Percentiles rank a stretch among this genome's conserved stretches.
These are phyloP conservation scores for Yarrowia alimentaria DNA, from an alignment of 805 yeast genomes.

Conservation along the genomic window DNA sequence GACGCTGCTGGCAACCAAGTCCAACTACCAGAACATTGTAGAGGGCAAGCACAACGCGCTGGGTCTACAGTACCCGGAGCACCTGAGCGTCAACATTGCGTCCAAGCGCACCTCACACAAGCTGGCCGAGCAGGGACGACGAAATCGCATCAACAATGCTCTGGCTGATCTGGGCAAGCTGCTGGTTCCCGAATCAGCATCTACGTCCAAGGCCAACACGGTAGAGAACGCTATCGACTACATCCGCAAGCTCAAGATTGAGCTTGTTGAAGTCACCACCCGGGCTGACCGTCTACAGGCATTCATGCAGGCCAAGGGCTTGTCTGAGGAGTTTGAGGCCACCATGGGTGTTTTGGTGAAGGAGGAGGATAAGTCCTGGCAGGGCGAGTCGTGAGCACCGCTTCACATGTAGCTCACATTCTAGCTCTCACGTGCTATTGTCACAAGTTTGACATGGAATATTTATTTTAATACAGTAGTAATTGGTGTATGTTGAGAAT, in stretches of 20 bases:
- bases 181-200: slow-evolving; percentile 55
- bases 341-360: slow-evolving; percentile 25
- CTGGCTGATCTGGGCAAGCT: slow-evolving; percentile 68
- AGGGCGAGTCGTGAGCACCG: not conserved
- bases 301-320: slow-evolving; percentile 13
- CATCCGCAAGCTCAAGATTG: slow-evolving; percentile 50
- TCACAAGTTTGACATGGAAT: too few species aligned
- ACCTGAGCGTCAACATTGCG: slow-evolving; percentile 41
- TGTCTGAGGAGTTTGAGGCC: slow-evolving; percentile 18
- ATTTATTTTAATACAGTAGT: too few species aligned
- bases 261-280: slow-evolving; percentile 37
- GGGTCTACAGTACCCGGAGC: slow-evolving; percentile 45
- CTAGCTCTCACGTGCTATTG: too few species aligned
- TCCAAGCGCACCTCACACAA: slow-evolving; percentile 74
- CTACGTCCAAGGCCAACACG: slow-evolving; percentile 91
- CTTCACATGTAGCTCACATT: not conserved
- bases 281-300: slow-evolving; percentile 9
- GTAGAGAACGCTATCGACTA: slow-evolving; percentile 83
- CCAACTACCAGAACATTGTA: slow-evolving; percentile 46
- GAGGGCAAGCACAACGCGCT: slow-evolving; percentile 46
- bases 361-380: slow-evolving; percentile 23
- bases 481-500: too few species aligned
- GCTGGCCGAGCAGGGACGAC: slow-evolving; percentile 92
- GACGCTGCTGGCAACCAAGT: slow-evolving; percentile 41
- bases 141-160: slow-evolving; percentile 89